phyloP scores from a whole-genome alignment of 2,329 filamentous ascomycete genomes.

The Trichoderma oligosporum region DNA sequence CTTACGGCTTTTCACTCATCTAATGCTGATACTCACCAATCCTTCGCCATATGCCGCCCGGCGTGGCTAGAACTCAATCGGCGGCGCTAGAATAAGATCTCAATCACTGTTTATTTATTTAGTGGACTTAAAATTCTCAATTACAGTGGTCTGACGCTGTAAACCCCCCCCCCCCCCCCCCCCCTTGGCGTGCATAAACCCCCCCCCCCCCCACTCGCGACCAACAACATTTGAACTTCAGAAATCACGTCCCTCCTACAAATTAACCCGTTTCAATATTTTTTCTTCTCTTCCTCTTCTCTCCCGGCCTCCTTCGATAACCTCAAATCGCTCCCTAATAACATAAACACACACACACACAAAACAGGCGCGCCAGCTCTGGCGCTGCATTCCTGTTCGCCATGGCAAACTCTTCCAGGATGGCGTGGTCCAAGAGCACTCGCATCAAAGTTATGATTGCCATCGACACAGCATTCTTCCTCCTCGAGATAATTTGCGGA shows the following conservation, averaged over 20 bases:
- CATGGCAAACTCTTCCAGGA: conserved; percentile 41
- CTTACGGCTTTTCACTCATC: too few relatives aligned
- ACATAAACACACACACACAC: conserved; percentile 1
- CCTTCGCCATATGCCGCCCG: too few relatives aligned
- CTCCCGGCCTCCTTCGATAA: background rate
- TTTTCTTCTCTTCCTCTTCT: background rate
- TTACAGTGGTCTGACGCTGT: conserved; percentile 12
- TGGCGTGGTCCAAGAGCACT: conserved; percentile 89
- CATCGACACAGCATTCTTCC: conserved; percentile 86
- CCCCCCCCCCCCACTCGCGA: conserved; percentile 1
- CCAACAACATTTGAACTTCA: conserved; percentile 10
- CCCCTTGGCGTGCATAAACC: background rate
- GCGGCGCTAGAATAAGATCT: too few relatives aligned
- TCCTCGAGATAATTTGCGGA: conserved; percentile 81
- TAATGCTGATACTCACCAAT: too few relatives aligned
- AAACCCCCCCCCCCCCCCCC: background rate
- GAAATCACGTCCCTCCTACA: background rate
- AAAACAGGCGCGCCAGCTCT: conserved; percentile 12
- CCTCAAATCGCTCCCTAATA: background rate
- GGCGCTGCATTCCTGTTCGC: conserved; percentile 15
- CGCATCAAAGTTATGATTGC: conserved; percentile 89
- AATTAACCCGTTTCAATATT: background rate
- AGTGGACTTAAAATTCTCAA: background rate
- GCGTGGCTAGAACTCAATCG: too few relatives aligned
- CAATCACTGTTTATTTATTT: background rate